These are phyloP conservation scores for Pichia nakasei DNA, from an alignment of 805 yeast species.

Conservation along the genomic window DNA sequence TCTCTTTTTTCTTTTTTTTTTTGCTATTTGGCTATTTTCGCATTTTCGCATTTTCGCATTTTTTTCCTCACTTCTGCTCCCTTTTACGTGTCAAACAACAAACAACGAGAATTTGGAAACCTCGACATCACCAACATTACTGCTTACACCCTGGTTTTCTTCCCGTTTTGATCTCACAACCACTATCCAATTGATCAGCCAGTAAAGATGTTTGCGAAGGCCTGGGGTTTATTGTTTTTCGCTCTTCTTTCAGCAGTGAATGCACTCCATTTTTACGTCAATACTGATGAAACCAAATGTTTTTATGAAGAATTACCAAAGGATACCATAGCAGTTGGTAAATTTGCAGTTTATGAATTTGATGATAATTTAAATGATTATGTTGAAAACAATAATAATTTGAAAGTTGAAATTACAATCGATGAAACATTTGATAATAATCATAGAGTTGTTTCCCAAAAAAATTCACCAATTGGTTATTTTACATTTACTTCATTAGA, in stretches of 20 bases:
- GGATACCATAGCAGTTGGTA: conserved; percentile 75
- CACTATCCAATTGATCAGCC: too few species aligned
- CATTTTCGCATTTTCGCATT: too few species aligned
- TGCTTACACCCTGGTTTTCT: too few species aligned
- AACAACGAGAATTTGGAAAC: too few species aligned
- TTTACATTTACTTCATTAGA: conserved; percentile 68
- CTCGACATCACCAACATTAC: too few species aligned
- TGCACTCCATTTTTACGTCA: conserved; percentile 72
- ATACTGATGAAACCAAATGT: conserved; percentile 70
- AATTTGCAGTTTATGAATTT: conserved; percentile 59
- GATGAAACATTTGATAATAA: conserved; percentile 73
- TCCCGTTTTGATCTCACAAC: too few species aligned
- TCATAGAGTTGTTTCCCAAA: conserved; percentile 66
- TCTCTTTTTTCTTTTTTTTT: too few species aligned
- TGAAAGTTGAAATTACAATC: conserved; percentile 60
- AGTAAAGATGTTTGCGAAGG: too few species aligned
- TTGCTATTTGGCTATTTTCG: too few species aligned
- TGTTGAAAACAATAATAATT: conserved; percentile 39
- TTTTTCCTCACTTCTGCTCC: too few species aligned
- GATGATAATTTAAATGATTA: conserved; percentile 39
- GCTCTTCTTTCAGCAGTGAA: conserved; percentile 12
- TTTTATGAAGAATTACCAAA: conserved; percentile 74
- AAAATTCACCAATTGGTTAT: conserved; percentile 55
- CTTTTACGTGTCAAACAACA: too few species aligned
- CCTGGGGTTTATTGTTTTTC: not conserved